phyloP scores from a whole-genome alignment of 2,329 filamentous ascomycete species.

The Aspergillus sp. region DNA sequence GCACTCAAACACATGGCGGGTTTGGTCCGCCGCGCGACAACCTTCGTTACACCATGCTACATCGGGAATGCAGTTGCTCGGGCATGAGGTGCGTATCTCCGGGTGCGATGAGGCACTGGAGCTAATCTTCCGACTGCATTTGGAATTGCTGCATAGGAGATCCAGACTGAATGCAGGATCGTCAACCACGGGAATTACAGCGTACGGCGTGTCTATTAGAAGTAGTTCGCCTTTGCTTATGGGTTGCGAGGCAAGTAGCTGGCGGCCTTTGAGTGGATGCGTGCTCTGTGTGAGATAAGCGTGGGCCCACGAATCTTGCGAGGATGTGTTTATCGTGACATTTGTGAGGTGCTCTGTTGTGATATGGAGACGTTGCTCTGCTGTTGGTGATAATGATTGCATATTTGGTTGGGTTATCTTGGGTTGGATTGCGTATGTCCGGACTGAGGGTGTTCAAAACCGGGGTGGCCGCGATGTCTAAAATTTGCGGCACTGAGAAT shows the following conservation, averaged over 20 bases:
- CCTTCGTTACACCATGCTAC: constrained; percentile 28
- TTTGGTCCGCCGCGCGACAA: constrained; percentile 22
- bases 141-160: constrained; percentile 31
- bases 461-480: neutral
- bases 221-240: constrained; percentile 27
- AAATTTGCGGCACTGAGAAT: neutral
- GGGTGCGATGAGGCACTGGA: neutral
- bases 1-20: constrained; percentile 32
- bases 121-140: constrained; percentile 24
- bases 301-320: constrained; percentile 26
- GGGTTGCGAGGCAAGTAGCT: constrained; percentile 25
- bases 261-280: constrained; percentile 32
- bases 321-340: neutral
- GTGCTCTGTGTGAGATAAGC: constrained; percentile 26
- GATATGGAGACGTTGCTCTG: constrained; percentile 5
- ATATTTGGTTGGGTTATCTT: neutral
- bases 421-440: neutral
- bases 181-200: constrained; percentile 32
- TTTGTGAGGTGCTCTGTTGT: constrained; percentile 5
- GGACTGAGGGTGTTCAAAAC: too few species aligned
- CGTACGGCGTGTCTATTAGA: constrained; percentile 31
- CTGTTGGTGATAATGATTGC: constrained; percentile 2
- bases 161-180: constrained; percentile 21
- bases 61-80: constrained; percentile 25
- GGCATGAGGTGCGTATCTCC: constrained; percentile 12